Percentiles rank a stretch among this genome's conserved stretches.
phyloP scores from a whole-genome alignment of 257 asterid genomes.

The Solanum chiquidenum region DNA sequence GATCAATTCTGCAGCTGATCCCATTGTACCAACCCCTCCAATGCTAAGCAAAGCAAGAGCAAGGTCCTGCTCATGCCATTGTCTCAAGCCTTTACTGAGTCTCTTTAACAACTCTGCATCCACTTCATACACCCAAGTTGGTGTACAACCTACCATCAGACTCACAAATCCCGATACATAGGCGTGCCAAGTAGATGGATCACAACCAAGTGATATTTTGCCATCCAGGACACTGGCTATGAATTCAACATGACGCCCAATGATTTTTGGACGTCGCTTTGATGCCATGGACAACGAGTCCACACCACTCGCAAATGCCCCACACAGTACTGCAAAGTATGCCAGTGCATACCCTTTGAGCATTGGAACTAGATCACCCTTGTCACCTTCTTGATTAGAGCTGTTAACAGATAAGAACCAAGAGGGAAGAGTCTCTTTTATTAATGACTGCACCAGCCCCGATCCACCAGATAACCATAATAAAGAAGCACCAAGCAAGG shows the following conservation, averaged over 20 bases:
- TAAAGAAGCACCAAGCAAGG: slow-evolving; percentile 76
- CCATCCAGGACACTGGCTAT: slow-evolving; percentile 68
- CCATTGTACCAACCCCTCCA: slow-evolving; percentile 78
- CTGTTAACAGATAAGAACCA: slow-evolving; percentile 74
- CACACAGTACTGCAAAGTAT: slow-evolving; percentile 53
- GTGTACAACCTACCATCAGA: slow-evolving; percentile 60
- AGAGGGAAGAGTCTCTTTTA: slow-evolving; percentile 84
- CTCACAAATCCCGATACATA: slow-evolving; percentile 68
- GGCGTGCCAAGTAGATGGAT: slow-evolving; percentile 85
- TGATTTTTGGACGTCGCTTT: slow-evolving; percentile 53
- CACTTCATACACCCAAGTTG: slow-evolving; percentile 67
- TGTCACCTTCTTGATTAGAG: slow-evolving; percentile 23
- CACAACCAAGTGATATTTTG: slow-evolving; percentile 71
- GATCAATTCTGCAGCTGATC: slow-evolving; percentile 70
- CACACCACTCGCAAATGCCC: slow-evolving; percentile 72
- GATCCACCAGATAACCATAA: slow-evolving; percentile 75
- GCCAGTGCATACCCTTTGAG: slow-evolving; percentile 82
- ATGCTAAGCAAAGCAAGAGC: slow-evolving; percentile 69
- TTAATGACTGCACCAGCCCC: slow-evolving; percentile 65
- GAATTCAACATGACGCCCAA: slow-evolving; percentile 69
- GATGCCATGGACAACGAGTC: slow-evolving; percentile 58
- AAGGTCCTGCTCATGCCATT: slow-evolving; percentile 70
- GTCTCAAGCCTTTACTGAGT: slow-evolving; percentile 59
- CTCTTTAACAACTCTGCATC: slow-evolving; percentile 47
- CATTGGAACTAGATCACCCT: slow-evolving; percentile 37